Evolutionary conservation across 139 green algal species (phyloP).

Genomic region (Chlamydomonas urium): DNA sequence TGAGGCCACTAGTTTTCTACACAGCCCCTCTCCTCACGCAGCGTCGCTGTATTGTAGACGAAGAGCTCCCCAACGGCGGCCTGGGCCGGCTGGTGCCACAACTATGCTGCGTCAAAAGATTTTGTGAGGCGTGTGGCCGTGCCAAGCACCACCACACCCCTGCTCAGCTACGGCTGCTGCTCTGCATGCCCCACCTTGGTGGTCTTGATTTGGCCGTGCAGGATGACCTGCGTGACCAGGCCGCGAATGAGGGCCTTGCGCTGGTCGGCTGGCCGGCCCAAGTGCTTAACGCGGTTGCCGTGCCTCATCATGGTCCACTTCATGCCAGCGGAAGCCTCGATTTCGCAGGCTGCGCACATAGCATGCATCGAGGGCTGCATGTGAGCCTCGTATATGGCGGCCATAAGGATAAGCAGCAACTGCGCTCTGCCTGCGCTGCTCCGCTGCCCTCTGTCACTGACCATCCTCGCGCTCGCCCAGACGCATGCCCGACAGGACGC

Average conservation of each 20-base stretch:
- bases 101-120: no score
- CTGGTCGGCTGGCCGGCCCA: constrained; percentile 92
- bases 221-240: constrained; percentile 90
- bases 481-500: neutral
- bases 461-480: neutral
- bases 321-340: constrained; percentile 37
- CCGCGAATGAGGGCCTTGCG: constrained; percentile 89
- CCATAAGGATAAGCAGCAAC: neutral
- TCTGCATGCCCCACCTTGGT: no score
- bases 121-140: no score
- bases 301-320: constrained; percentile 88
- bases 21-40: no score
- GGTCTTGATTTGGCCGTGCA: constrained; percentile 91
- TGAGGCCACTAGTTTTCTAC: no score
- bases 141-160: no score
- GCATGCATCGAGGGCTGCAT: neutral
- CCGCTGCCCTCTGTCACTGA: neutral
- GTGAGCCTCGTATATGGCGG: neutral
- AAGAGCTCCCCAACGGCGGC: no score
- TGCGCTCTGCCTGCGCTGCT: neutral
- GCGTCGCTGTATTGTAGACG: no score
- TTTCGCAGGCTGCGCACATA: constrained; percentile 6
- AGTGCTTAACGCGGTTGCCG: constrained; percentile 67
- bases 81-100: no score
- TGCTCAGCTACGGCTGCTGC: no score